These are phyloP conservation scores for Schizochytrium sp. DNA, from an alignment of 108 stramenopile genomes.

Conservation along the genomic window DNA sequence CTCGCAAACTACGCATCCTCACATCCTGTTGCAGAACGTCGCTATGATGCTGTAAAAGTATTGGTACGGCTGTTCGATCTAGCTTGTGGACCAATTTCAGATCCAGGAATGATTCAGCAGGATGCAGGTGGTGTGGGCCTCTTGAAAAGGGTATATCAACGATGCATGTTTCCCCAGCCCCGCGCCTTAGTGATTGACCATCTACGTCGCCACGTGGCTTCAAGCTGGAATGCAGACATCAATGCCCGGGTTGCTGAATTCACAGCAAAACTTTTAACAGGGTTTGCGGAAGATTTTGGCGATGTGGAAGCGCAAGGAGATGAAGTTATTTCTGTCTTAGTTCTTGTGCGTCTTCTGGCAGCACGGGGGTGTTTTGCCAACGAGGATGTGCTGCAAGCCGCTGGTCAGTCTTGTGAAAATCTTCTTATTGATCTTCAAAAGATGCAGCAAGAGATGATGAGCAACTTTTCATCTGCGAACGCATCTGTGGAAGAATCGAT, in stretches of 20 bases:
- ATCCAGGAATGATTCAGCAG: no score
- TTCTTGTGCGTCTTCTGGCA: neutral
- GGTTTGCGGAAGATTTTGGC: neutral
- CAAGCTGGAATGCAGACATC: neutral
- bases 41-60: neutral
- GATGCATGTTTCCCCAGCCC: neutral
- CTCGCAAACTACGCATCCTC: conserved; percentile 12
- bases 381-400: neutral
- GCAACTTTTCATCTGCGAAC: no score
- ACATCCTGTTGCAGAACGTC: conserved; percentile 14
- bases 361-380: neutral
- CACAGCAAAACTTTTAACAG: neutral
- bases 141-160: neutral
- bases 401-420: neutral
- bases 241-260: neutral
- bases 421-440: neutral
- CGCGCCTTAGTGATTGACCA: neutral
- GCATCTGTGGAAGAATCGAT: no score
- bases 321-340: neutral
- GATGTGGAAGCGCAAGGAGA: neutral
- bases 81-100: neutral
- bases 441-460: neutral
- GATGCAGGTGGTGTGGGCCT: neutral
- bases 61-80: neutral
- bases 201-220: neutral